phyloP scores from a whole-genome alignment of 768 basidiomycete species.

The Chalciporus chontae region DNA sequence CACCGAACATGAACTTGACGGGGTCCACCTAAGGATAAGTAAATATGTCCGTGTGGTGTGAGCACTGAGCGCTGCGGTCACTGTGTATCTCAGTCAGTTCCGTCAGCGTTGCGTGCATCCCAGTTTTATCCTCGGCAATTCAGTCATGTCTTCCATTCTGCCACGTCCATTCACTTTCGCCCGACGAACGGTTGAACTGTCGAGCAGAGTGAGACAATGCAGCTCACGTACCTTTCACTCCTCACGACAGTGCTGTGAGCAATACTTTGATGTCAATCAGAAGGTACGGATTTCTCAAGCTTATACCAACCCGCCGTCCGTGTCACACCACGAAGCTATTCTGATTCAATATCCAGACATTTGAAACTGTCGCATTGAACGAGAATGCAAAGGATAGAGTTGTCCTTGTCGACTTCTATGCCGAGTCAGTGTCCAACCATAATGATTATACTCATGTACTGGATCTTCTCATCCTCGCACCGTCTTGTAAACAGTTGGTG shows the following conservation, averaged over 20 bases:
- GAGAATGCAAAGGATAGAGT: conserved; percentile 43
- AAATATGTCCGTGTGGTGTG: too few relatives aligned
- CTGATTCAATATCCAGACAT: conserved; percentile 28
- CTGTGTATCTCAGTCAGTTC: too few relatives aligned
- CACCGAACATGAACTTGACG: too few relatives aligned
- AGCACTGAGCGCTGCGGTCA: too few relatives aligned
- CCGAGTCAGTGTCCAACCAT: conserved; percentile 51
- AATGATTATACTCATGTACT: background rate
- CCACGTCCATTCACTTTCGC: conserved; percentile 8
- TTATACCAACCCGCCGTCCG: too few relatives aligned
- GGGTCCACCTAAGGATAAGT: too few relatives aligned
- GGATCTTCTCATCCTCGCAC: background rate
- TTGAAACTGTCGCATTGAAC: conserved; percentile 30
- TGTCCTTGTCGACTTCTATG: conserved; percentile 77
- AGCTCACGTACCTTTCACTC: conserved; percentile 36
- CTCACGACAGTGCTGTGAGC: conserved; percentile 29
- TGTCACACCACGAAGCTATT: background rate
- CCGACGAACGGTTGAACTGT: conserved; percentile 5
- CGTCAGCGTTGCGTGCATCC: too few relatives aligned
- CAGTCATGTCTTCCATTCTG: conserved; percentile 11
- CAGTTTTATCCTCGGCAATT: background rate
- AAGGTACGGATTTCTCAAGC: conserved; percentile 34
- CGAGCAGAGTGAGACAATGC: conserved; percentile 23
- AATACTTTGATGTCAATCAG: conserved; percentile 45
- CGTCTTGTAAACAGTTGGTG: conserved; percentile 58